These are phyloP conservation scores for Kodamaea arcana DNA, from an alignment of 1,139 yeast species.

Conservation along the genomic window DNA sequence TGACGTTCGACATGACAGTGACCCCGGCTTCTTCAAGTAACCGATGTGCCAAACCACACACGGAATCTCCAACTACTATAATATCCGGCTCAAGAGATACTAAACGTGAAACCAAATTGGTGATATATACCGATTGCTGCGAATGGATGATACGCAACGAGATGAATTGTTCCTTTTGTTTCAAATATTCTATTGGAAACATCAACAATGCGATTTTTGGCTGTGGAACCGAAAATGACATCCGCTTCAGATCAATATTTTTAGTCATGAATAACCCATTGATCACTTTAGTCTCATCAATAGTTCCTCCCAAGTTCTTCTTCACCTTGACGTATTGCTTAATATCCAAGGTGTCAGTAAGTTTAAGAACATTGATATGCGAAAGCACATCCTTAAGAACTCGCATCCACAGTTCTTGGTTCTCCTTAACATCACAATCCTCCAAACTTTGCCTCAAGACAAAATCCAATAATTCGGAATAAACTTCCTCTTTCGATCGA, in stretches of 20 bases:
- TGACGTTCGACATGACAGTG: slow-evolving; percentile 74
- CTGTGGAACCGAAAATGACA: slow-evolving; percentile 59
- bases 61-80: slow-evolving; percentile 73
- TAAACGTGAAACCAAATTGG: slow-evolving; percentile 76
- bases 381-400: slow-evolving; percentile 24
- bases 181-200: slow-evolving; percentile 85
- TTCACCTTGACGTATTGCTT: slow-evolving; percentile 86
- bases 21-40: slow-evolving; percentile 71
- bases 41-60: slow-evolving; percentile 78
- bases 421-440: slow-evolving; percentile 47
- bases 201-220: slow-evolving; percentile 81
- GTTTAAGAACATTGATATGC: slow-evolving; percentile 25
- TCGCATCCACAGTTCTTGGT: slow-evolving; percentile 39
- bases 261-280: slow-evolving; percentile 85
- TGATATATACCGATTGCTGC: slow-evolving; percentile 82
- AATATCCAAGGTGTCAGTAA: slow-evolving; percentile 77
- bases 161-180: slow-evolving; percentile 68
- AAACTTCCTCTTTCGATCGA: slow-evolving; percentile 15
- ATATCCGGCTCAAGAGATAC: slow-evolving; percentile 75
- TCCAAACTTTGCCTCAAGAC: slow-evolving; percentile 62
- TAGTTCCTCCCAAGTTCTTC: slow-evolving; percentile 70
- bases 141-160: slow-evolving; percentile 81
- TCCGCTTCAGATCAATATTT: slow-evolving; percentile 72
- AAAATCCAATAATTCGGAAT: slow-evolving; percentile 23
- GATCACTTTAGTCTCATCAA: slow-evolving; percentile 56